These are phyloP conservation scores for Gamsiella multidivaricata DNA, from an alignment of 192 early-diverging fungal genomes.

Conservation along the genomic window DNA sequence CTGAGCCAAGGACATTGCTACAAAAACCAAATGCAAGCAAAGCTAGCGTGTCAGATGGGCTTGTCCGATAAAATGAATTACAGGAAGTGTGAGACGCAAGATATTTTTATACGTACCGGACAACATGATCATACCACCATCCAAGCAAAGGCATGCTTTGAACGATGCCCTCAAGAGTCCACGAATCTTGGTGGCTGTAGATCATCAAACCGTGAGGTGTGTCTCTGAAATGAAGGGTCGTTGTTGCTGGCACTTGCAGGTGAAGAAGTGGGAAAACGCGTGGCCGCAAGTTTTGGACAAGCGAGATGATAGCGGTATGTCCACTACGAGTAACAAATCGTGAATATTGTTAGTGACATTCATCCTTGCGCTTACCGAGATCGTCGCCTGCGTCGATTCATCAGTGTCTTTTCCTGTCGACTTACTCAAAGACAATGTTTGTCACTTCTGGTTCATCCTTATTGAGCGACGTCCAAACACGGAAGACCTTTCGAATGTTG, in stretches of 20 bases:
- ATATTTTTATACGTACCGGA: constrained; percentile 55
- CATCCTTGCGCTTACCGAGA: too few relatives aligned
- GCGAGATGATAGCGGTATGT: constrained; percentile 61
- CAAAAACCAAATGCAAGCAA: neutral
- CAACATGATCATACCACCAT: constrained; percentile 68
- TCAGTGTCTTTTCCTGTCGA: too few relatives aligned
- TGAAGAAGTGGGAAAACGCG: constrained; percentile 61
- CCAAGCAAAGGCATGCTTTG: constrained; percentile 64
- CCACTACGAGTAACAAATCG: constrained; percentile 27
- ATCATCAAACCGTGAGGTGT: constrained; percentile 60
- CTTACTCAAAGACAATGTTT: constrained; percentile 55
- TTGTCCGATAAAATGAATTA: too few relatives aligned
- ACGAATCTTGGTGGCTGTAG: constrained; percentile 66
- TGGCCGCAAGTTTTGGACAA: constrained; percentile 63
- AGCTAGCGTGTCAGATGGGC: too few relatives aligned
- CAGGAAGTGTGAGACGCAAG: too few relatives aligned
- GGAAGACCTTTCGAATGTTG: constrained; percentile 62
- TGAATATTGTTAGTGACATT: too few relatives aligned
- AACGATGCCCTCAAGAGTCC: constrained; percentile 68
- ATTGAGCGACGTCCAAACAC: constrained; percentile 54
- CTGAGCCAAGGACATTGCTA: constrained; percentile 57
- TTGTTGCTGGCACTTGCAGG: constrained; percentile 63
- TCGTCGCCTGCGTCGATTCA: too few relatives aligned
- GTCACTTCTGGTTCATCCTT: constrained; percentile 49
- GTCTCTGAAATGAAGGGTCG: constrained; percentile 62